Conservation (phyloP, 2,329 filamentous ascomycete genomes). For the Biscogniauxia marginata region DNA sequence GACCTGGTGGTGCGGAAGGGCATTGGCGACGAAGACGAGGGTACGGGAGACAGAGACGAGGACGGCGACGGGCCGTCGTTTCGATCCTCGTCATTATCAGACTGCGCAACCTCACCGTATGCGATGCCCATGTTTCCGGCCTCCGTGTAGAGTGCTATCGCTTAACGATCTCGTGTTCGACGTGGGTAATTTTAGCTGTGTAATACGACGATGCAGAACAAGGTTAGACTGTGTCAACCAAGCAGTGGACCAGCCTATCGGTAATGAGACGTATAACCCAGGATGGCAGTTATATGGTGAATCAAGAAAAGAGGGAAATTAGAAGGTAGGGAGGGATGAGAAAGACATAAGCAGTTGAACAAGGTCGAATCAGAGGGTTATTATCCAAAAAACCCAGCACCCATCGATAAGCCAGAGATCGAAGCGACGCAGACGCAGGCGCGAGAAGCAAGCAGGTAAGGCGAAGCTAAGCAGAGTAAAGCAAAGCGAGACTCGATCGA, state of each 20-base stretch:
- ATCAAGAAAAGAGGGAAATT: neutral
- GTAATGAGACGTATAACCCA: neutral
- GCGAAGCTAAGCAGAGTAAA: neutral
- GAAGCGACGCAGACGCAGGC: neutral
- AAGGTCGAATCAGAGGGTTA: neutral
- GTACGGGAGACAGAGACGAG: slow-evolving; percentile 26
- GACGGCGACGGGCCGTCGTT: slow-evolving; percentile 24
- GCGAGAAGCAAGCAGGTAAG: neutral
- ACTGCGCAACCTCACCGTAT: slow-evolving; percentile 27
- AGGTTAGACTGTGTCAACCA: neutral
- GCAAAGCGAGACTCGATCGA: neutral
- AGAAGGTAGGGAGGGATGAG: neutral
- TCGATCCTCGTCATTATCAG: slow-evolving; percentile 27
- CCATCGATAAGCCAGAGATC: neutral
- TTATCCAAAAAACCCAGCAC: neutral
- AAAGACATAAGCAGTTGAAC: neutral
- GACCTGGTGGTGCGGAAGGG: slow-evolving; percentile 26
- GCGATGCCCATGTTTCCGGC: slow-evolving; percentile 19
- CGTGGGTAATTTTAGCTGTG: neutral
- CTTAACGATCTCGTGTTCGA: neutral
- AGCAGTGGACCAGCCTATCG: neutral
- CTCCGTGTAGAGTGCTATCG: slow-evolving; percentile 1
- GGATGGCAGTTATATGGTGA: neutral
- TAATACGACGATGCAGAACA: neutral
- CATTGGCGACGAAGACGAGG: slow-evolving; percentile 33